Base-by-base conservation (phyloP, 108 stramenopile genomes). In the Stephanodiscus triporus region DNA sequence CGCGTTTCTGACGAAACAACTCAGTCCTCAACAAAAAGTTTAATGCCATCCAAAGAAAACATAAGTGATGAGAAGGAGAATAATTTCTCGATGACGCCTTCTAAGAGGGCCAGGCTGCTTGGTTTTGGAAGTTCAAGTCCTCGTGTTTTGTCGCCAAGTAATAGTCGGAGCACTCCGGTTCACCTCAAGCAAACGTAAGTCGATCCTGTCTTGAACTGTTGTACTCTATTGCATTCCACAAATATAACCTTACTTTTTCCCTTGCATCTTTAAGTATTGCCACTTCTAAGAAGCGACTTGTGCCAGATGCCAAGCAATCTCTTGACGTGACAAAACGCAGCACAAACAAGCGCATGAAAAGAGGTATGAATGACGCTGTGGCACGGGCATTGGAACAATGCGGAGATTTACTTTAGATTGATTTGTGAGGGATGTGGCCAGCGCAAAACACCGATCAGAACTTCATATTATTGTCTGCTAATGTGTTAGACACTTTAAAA, bases 361-460 rank as follows among this genome's bases (percentile, higher is more conserved):
- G 57, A 19, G 66, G 64, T 30, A 78, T 78, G 77, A 78, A 70
- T 59, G 68, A 29, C 32, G 68, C 76, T 0, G 76, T 77, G 20
- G 59, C 59, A 23, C 20, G 38, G 11, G 76, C 76, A 11, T 47
- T 77, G 23, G 54, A 63, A 13, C 36, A 51, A 34, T 77, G 51
- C 29, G 20, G 51, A 53, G 51, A 24, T 53, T 53, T 53, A 53
- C 23, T 53, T 20, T 53, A 53, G 7, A 19, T 20, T 53, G 7
- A 20, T 20, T 53, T 22, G 24, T 20, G 8, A 1, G 40, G 11
- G 40, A 40, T 40, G 9, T 9, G 40, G 1, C 6, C 36, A 36
- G 6, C 36, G 6, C 36, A 36, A 36, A 36, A 36, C 6, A 36
- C 6, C 36, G 9, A 40, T 40, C 40, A 40, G 40, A 40, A 40